phyloP scores from a whole-genome alignment of 2,329 filamentous ascomycete genomes.

The Diaporthe sp. region DNA sequence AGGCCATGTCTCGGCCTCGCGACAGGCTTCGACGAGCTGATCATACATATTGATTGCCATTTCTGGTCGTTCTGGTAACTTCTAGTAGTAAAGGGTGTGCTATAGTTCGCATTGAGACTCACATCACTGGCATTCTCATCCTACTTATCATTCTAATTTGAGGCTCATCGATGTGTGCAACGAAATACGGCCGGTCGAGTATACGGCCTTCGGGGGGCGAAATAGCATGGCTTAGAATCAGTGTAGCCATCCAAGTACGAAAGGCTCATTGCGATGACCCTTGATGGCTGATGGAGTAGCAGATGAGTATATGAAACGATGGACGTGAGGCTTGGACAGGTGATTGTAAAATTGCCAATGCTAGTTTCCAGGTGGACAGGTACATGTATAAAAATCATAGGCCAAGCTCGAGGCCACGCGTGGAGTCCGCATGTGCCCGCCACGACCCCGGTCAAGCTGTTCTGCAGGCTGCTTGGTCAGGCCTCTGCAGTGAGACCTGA shows the following conservation, averaged over 20 bases:
- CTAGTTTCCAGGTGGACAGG: neutral
- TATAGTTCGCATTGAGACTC: neutral
- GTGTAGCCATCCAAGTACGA: neutral
- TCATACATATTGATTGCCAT: slow-evolving; percentile 12
- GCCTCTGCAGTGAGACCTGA: neutral
- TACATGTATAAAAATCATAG: neutral
- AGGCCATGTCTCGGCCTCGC: slow-evolving; percentile 14
- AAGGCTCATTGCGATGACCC: neutral
- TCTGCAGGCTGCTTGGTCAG: neutral
- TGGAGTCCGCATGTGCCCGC: neutral
- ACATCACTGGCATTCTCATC: neutral
- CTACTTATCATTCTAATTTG: neutral
- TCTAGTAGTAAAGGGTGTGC: neutral
- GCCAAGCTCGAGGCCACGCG: too few species aligned
- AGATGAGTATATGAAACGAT: neutral
- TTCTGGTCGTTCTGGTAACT: neutral
- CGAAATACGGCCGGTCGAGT: neutral
- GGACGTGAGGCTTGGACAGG: neutral
- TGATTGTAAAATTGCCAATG: neutral
- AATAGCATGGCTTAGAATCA: neutral
- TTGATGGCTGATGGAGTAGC: neutral
- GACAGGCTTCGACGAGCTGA: slow-evolving; percentile 16
- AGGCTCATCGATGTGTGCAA: neutral
- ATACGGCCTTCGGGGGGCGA: neutral
- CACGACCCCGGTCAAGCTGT: neutral